These are phyloP conservation scores for Kodamaea derodonti DNA, from an alignment of 1,139 yeast genomes.

Conservation along the genomic window DNA sequence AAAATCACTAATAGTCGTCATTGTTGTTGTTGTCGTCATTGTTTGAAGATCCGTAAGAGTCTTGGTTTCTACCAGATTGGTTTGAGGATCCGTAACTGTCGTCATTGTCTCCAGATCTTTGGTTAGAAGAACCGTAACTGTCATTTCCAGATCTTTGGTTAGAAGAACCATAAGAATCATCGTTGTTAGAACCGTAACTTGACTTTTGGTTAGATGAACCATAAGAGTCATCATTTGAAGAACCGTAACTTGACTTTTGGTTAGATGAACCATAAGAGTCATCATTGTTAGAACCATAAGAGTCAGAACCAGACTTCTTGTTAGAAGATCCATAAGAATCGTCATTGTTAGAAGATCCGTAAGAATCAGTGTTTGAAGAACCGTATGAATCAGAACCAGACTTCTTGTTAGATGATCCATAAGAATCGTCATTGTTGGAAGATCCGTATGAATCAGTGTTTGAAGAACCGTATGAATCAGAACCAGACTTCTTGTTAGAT, in stretches of 20 bases:
- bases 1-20: constrained; percentile 4
- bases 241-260: constrained; percentile 5
- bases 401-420: constrained; percentile 9
- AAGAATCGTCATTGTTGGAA: constrained; percentile 10
- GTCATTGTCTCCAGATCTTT: constrained; percentile 2
- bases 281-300: constrained; percentile 7
- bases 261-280: constrained; percentile 11
- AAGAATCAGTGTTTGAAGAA: constrained; percentile 10
- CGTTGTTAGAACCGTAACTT: constrained; percentile 12
- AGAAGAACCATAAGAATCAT: constrained; percentile 14
- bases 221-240: constrained; percentile 10
- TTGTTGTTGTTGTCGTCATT: constrained; percentile 4
- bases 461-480: constrained; percentile 9
- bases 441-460: constrained; percentile 7
- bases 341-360: constrained; percentile 12
- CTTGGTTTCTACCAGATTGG: constrained; percentile 7
- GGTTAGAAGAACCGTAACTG: constrained; percentile 10
- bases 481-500: constrained; percentile 9
- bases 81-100: constrained; percentile 11
- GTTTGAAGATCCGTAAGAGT: constrained; percentile 10
- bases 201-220: constrained; percentile 10
- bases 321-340: constrained; percentile 10
- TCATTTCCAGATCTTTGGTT: constrained; percentile 4
- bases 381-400: constrained; percentile 8
- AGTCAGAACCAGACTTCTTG: constrained; percentile 7